Evolutionary conservation across 1,284 basidiomycete genomes (phyloP), one percentile per base, ranked within the genome.

Genomic region (Bondarzewia mesenterica): DNA sequence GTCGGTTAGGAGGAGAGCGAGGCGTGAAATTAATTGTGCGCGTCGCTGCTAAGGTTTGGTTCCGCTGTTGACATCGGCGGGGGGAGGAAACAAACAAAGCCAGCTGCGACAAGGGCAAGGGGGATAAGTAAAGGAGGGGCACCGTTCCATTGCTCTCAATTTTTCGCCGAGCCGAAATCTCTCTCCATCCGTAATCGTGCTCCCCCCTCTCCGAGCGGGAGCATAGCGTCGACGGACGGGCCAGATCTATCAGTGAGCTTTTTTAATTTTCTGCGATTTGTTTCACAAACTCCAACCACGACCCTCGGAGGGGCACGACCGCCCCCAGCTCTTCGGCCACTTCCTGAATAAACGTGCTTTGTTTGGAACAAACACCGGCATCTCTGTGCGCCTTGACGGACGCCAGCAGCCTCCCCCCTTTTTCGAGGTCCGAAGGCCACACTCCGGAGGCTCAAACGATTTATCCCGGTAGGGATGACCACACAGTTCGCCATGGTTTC

Each of bases 21-120:
- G 46, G 50, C 54, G 50, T 58, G 60, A n/a, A n/a, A 57, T 57
- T 50, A 53, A 53, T 16, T 36, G 22, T 12, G 3, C 14, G 57
- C 54, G 58, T 55, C 56, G 47, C 58, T 57, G 59, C 58, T 60
- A 61, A 63, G 56, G 59, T 66, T 67, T 66, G 65, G 60, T 64
- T 63, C 65, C 65, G 65, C 59, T 61, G 54, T 50, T 48, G 50
- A 50, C 47, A 50, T 48, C 42, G 36, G 46, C 42, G 42, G 42
- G 21, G 29, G 40, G 15, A 16, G 39, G 18, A 32, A 20, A 48
- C 25, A 22, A 26, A 18, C 35, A 32, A 46, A 21, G 44, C 44
- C 46, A 47, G 47, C 27, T 47, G 38, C 44, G n/a, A 32, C 29
- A n/a, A 32, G 29, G 29, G 29, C 29, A 32, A n/a, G 12, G 10